Base-by-base conservation (phyloP, 352 stramenopile genomes). In the Globisporangium yorkense region DNA sequence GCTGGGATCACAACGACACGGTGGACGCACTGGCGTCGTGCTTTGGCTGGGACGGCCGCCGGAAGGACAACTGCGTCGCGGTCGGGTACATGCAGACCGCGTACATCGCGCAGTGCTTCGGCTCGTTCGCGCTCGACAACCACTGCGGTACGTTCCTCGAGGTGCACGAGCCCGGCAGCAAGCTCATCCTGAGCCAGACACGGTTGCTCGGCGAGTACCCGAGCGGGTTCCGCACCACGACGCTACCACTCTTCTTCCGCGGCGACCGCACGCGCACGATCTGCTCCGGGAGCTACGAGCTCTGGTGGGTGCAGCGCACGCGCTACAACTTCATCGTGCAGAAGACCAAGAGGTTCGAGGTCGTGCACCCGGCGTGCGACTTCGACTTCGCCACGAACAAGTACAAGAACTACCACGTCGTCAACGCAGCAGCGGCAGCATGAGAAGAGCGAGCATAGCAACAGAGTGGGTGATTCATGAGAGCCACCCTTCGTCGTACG, bases 271-370 rank as follows among this genome's bases (percentile, higher is more conserved):
- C 51, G 4, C 74, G 78, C 10, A 91, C 78, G 8, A 72, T 94
- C 54, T 94, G 84, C 57, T 67, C 66, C 21, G 82, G 84, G 4
- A 68, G 73, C 57, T 94, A 94, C 61, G 84, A 94, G 55, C 81
- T 96, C 54, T 96, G 87, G 85, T 96, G 87, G 87, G 86, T 94
- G 7, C 72, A 87, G 52, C 84, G 87, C 55, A 94, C 81, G 51
- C 68, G 72, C 7, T 89, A 85, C 57, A 90, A 89, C 56, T 85
- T 87, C 55, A 85, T 96, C 43, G 71, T 94, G 12, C 77, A 96
- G 64, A 86, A 88, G 61, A 84, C 77, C 51, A 96, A 96, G 59
- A 77, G 70, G 16, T 86, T 94, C 52, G 59, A 50, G 24, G 69
- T 96, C 46, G 66, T 71, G 5, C 63, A 65, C 0, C 87, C 87